Conservation (phyloP, 805 yeast genomes). For the Dipodascus albidus region DNA sequence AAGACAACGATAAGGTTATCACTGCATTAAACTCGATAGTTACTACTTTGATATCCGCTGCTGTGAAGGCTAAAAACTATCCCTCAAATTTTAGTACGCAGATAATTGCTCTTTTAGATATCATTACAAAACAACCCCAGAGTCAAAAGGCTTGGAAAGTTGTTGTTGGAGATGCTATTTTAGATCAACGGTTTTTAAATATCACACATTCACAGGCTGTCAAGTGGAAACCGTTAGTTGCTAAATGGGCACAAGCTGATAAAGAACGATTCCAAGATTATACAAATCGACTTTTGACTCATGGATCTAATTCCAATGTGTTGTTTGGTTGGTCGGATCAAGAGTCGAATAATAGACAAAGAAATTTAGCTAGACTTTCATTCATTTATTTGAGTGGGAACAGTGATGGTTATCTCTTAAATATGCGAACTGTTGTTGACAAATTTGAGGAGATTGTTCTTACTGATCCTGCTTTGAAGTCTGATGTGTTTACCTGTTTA, state of each 20-base stretch:
- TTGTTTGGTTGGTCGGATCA: conserved; percentile 64
- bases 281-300: conserved; percentile 31
- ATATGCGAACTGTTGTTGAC: conserved; percentile 37
- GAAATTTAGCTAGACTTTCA: conserved; percentile 49
- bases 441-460: conserved; percentile 33
- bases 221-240: conserved; percentile 45
- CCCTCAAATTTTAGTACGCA: conserved; percentile 33
- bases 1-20: conserved; percentile 52
- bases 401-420: conserved; percentile 39
- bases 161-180: conserved; percentile 49
- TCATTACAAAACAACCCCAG: conserved; percentile 22
- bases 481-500: conserved; percentile 43
- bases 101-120: conserved; percentile 32
- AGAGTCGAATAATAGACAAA: conserved; percentile 42
- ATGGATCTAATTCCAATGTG: conserved; percentile 43
- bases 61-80: conserved; percentile 34
- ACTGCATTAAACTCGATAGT: conserved; percentile 41
- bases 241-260: conserved; percentile 54
- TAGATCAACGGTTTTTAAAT: conserved; percentile 47
- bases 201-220: conserved; percentile 22
- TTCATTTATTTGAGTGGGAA: conserved; percentile 55
- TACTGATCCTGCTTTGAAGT: conserved; percentile 25
- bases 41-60: conserved; percentile 42
- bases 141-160: conserved; percentile 51
- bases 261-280: conserved; percentile 46